These are phyloP conservation scores for Lomentospora prolificans DNA, from an alignment of 2,329 filamentous ascomycete species.

Conservation along the genomic window DNA sequence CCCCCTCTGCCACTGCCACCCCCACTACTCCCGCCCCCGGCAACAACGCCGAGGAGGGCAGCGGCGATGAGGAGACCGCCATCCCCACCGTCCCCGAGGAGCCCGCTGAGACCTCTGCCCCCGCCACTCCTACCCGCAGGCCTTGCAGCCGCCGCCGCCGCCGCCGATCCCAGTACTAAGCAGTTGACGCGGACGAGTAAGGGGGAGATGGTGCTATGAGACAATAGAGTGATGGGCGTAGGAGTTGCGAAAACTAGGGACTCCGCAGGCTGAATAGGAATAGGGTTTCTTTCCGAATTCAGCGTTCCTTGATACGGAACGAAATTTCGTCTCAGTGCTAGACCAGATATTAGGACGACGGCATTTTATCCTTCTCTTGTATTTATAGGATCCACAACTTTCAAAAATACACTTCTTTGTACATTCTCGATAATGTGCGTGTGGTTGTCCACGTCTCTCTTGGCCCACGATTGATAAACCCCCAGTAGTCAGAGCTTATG, in stretches of 20 bases:
- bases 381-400: background rate
- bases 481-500: too few species aligned
- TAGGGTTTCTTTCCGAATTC: background rate
- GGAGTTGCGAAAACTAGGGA: background rate
- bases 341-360: background rate
- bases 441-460: too few species aligned
- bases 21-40: background rate
- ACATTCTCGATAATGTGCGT: background rate
- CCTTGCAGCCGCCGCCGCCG: background rate
- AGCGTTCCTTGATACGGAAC: background rate
- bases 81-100: background rate
- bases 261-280: background rate
- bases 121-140: background rate
- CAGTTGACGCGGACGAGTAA: background rate
- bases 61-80: background rate
- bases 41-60: background rate
- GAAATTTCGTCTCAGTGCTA: background rate
- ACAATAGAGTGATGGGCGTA: background rate
- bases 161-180: background rate
- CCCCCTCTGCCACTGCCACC: background rate
- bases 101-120: background rate
- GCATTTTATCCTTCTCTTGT: background rate
- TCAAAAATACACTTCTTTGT: background rate
- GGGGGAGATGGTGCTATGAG: background rate
- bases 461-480: too few species aligned